Evolutionary conservation across 1,284 basidiomycete genomes (phyloP).

Genomic region (Ganoderma meredithae): DNA sequence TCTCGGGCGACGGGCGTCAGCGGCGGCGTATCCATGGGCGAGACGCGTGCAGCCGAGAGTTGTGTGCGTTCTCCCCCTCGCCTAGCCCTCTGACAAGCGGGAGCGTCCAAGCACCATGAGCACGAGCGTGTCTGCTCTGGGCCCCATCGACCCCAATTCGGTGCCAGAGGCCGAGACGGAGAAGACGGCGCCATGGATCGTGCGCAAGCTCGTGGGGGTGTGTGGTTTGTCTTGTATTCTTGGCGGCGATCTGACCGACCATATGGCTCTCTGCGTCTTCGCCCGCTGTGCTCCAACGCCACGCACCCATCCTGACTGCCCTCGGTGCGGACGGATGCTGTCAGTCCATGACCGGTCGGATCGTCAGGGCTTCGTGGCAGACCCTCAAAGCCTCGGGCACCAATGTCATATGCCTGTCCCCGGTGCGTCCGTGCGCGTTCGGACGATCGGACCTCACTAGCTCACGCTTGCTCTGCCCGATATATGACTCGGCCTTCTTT

Average conservation of each 20-base stretch:
- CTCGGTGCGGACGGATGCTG: neutral
- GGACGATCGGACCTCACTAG: conserved; percentile 14
- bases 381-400: conserved; percentile 66
- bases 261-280: conserved; percentile 13
- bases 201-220: conserved; percentile 69
- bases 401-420: conserved; percentile 66
- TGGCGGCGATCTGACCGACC: conserved; percentile 12
- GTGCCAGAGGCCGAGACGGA: conserved; percentile 56
- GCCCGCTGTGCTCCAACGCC: conserved; percentile 5
- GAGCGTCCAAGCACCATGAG: conserved; percentile 17
- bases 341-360: conserved; percentile 69
- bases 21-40: conserved; percentile 7
- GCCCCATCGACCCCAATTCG: conserved; percentile 62
- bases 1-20: conserved; percentile 4
- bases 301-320: neutral
- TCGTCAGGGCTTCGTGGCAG: conserved; percentile 72
- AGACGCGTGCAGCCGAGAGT: conserved; percentile 7
- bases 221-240: conserved; percentile 36
- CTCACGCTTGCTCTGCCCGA: conserved; percentile 7
- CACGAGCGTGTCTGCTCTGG: conserved; percentile 50
- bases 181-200: conserved; percentile 66
- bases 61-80: neutral
- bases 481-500: neutral
- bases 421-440: conserved; percentile 47
- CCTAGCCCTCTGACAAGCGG: neutral